Evolutionary conservation across 164 flowering plant species (phyloP).

Genomic region (Nymphaea thermarum): DNA sequence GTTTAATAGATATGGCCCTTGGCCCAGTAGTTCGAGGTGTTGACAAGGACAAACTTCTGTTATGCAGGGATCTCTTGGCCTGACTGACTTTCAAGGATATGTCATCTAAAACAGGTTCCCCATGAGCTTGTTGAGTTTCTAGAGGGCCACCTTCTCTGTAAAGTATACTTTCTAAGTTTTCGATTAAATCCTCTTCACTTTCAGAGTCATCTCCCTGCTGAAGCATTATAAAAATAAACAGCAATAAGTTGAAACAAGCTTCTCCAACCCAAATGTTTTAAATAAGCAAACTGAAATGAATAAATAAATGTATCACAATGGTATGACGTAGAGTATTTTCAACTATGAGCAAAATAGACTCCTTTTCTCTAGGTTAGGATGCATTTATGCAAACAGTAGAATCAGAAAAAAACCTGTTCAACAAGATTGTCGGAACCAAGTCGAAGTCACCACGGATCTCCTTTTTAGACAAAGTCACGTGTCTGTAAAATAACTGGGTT

Average conservation of each 20-base stretch:
- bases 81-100: constrained; percentile 36
- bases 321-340: neutral
- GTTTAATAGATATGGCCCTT: constrained; percentile 40
- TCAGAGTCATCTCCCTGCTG: neutral
- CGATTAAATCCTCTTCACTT: neutral
- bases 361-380: neutral
- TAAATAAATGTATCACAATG: neutral
- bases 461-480: neutral
- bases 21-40: constrained; percentile 49
- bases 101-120: constrained; percentile 20
- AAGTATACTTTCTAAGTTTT: neutral
- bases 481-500: neutral
- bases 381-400: neutral
- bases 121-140: neutral
- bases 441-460: neutral
- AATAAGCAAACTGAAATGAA: neutral
- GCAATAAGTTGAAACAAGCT: neutral
- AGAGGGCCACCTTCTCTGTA: neutral
- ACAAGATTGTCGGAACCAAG: neutral
- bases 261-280: no score
- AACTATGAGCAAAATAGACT: neutral
- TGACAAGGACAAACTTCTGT: constrained; percentile 40
- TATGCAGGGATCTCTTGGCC: constrained; percentile 40
- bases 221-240: neutral
- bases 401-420: neutral